A percentile compares a stretch with the other conserved stretches of the same genome.
Evolutionary conservation across 2,329 filamentous ascomycete genomes (phyloP).

Genomic region (Epichloe festucae): DNA sequence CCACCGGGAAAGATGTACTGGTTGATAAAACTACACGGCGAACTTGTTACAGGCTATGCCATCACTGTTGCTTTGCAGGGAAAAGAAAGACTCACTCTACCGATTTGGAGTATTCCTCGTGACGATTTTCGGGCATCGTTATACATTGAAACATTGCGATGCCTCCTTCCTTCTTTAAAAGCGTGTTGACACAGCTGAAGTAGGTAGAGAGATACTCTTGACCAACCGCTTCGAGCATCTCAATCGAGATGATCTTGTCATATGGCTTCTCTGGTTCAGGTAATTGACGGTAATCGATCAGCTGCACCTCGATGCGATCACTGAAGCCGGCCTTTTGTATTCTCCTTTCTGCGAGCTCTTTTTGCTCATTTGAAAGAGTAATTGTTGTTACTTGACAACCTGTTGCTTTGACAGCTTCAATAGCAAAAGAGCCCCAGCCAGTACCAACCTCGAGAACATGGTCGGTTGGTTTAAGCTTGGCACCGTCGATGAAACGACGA

Average conservation of each 20-base stretch:
- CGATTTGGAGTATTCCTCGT: slow-evolving; percentile 50
- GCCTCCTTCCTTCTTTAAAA: slow-evolving; percentile 53
- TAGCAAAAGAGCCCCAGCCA: slow-evolving; percentile 64
- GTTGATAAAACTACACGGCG: slow-evolving; percentile 46
- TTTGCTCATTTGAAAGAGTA: slow-evolving; percentile 57
- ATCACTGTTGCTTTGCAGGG: background rate
- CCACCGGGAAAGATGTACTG: slow-evolving; percentile 72
- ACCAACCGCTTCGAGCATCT: slow-evolving; percentile 67
- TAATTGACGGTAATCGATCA: slow-evolving; percentile 57
- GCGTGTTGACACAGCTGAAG: slow-evolving; percentile 48
- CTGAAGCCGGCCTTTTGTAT: slow-evolving; percentile 48
- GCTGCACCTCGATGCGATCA: slow-evolving; percentile 48
- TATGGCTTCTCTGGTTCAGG: slow-evolving; percentile 40
- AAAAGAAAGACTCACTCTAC: slow-evolving; percentile 38
- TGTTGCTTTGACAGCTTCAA: slow-evolving; percentile 51
- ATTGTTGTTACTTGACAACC: slow-evolving; percentile 57
- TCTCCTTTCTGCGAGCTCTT: slow-evolving; percentile 50
- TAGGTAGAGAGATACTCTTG: slow-evolving; percentile 54
- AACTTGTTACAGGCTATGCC: slow-evolving; percentile 2
- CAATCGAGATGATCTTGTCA: slow-evolving; percentile 63
- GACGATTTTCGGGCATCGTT: slow-evolving; percentile 58
- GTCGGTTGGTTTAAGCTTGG: slow-evolving; percentile 48
- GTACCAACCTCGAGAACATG: slow-evolving; percentile 66
- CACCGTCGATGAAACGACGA: slow-evolving; percentile 50
- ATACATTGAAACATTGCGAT: slow-evolving; percentile 65